Evolutionary conservation across 1,139 yeast genomes (phyloP).

Genomic region (Taphrina confusa): DNA sequence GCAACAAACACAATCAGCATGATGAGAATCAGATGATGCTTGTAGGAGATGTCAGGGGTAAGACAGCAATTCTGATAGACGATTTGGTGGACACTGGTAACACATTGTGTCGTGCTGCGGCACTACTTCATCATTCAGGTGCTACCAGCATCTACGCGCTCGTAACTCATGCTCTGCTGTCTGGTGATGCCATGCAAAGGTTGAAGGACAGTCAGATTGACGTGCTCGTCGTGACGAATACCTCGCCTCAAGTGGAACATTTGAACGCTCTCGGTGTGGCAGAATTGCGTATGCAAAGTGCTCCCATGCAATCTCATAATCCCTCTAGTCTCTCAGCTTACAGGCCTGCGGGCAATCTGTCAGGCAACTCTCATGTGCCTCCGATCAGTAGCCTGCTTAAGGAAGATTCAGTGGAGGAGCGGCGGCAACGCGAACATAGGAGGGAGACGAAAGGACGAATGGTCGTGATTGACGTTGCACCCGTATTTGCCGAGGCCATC

Average conservation of each 20-base stretch:
- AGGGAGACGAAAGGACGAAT: conserved; percentile 50
- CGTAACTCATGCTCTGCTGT: conserved; percentile 91
- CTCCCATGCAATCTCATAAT: conserved; percentile 14
- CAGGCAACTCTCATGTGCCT: background rate
- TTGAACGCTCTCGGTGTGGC: conserved; percentile 20
- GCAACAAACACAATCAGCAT: conserved; percentile 48
- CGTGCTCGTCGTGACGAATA: conserved; percentile 86
- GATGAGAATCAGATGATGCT: conserved; percentile 93
- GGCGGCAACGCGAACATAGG: conserved; percentile 2
- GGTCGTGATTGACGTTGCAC: conserved; percentile 79
- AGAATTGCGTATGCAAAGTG: conserved; percentile 58
- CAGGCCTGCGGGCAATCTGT: background rate
- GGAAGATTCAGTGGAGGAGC: conserved; percentile 17
- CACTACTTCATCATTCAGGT: conserved; percentile 73
- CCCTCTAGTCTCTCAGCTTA: conserved; percentile 28
- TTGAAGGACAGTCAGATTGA: conserved; percentile 76
- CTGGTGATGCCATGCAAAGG: conserved; percentile 82
- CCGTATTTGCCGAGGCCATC: conserved; percentile 92
- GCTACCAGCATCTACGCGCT: conserved; percentile 89
- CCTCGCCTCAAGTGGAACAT: conserved; percentile 87
- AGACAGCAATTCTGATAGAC: conserved; percentile 86
- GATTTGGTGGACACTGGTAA: conserved; percentile 99
- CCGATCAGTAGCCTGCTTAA: background rate
- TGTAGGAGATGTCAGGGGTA: conserved; percentile 90
- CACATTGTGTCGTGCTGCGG: conserved; percentile 93